Evolutionary conservation across 768 basidiomycete genomes (phyloP), one percentile per base, ranked within the genome.

Genomic region (Lactarius vividus): DNA sequence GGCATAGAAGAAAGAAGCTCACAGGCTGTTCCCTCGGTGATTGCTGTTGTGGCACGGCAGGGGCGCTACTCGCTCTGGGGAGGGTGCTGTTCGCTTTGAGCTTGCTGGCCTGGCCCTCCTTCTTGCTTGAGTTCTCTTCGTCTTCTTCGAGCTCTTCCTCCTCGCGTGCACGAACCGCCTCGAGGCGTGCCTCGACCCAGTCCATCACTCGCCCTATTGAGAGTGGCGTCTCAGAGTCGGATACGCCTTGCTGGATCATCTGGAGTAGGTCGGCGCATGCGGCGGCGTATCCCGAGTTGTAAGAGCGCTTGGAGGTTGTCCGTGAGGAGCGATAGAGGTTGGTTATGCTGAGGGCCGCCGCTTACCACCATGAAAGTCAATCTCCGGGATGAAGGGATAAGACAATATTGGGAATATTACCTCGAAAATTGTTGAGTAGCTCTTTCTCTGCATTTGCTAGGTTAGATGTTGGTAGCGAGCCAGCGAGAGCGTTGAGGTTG

Each of bases 81-180:
- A 62, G 26, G 71, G 71, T 42, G 5, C 49, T 37, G 71, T 62
- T 70, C 68, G 61, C 65, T 71, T 63, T 61, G 70, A 61, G 71
- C 66, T 68, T 71, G 66, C 55, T 68, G 72, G 68, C 65, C 72
- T 71, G 63, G 71, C 70, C 69, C 73, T 73, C 42, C 53, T 59
- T 72, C 73, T 69, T 66, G 59, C 73, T 75, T 64, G 83, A 85
- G 70, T 79, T 81, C 72, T 89, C 87, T 68, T 90, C 88, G 67
- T 91, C 88, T 64, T 91, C 91, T 72, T 92, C 90, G 35, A 90
- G 89, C 66, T 92, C 91, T 72, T 92, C 92, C 61, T 93, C 91
- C 61, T 91, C 88, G 53, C 86, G 80, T 1, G 85, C 80, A 70
- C 82, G 85, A 64, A 93, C 84, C 0, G 90, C 91, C 28, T 93